Evolutionary conservation across 2,329 filamentous ascomycete genomes (phyloP), one percentile per base, ranked within the genome.

Genomic region (Knufia fluminis): DNA sequence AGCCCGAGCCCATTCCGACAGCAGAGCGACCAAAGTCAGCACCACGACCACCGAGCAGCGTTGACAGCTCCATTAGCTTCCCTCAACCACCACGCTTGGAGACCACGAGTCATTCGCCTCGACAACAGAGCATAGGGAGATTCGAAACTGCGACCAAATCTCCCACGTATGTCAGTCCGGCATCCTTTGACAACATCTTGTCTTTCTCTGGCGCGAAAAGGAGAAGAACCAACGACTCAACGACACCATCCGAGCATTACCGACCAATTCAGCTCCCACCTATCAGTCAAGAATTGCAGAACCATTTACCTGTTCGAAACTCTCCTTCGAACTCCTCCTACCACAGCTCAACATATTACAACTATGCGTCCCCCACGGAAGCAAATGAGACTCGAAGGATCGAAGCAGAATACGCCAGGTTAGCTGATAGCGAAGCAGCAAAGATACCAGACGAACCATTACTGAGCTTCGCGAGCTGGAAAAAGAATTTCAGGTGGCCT

Each of bases 401-500:
- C 17, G 52, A 59, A 39, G 54, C 55, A 10, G 57, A 59, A 46
- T 57, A 57, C 44, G 49, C 54, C 17, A 54, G 54, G 23, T 35
- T 59, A 44, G 56, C 52, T 6, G 57, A 59, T 44, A 52, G 49
- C 8, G 48, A 52, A 19, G 57, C 57, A 8, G 57, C 57, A 7
- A 32, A 36, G 22, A 57, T 59, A 19, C 57, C 57, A 8, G 28
- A 36, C 19, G 57, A 58, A 26, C 35, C 49, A 23, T 46, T 57
- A n/a, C 52, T 59, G 7, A 55, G 54, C 7, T 54, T 56, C 3
- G 42, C 51, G 8, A 53, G 51, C 32, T 59, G 57, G 57, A 58
- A 58, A 47, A 49, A 52, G 44, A 47, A 57, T 19, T 59, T 59
- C 50, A 52, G 51, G 20, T 59, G 57, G 57, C 57, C 57, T 9